These are phyloP conservation scores for Pelargonium citronellum DNA, from an alignment of 441 rosid species.

Conservation along the genomic window DNA sequence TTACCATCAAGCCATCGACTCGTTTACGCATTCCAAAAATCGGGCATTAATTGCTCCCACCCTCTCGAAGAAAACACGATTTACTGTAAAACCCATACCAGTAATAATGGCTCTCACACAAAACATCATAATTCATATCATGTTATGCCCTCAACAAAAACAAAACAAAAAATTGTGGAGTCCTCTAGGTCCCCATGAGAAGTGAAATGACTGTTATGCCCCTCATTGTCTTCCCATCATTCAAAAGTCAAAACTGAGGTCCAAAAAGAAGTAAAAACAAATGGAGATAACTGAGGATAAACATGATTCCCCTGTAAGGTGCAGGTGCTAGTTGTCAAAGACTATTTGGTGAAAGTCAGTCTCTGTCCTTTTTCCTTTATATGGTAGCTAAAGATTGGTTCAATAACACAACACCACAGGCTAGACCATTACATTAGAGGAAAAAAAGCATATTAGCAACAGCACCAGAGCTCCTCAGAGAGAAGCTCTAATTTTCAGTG, in stretches of 20 bases:
- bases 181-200: conserved; percentile 20
- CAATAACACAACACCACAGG: conserved; percentile 23
- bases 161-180: too few species aligned
- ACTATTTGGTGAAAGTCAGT: conserved; percentile 29
- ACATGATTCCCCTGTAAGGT: conserved; percentile 37
- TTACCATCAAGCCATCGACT: too few species aligned
- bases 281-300: not conserved
- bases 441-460: too few species aligned
- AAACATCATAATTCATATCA: too few species aligned
- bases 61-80: conserved; percentile 27
- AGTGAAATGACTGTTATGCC: conserved; percentile 28
- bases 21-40: too few species aligned
- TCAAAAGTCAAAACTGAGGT: too few species aligned
- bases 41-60: conserved; percentile 26
- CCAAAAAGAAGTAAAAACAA: too few species aligned
- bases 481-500: conserved; percentile 55
- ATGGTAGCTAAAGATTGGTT: conserved; percentile 26
- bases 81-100: conserved; percentile 23
- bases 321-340: conserved; percentile 30
- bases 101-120: conserved; percentile 27
- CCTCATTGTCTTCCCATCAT: not conserved
- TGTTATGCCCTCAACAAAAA: too few species aligned
- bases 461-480: too few species aligned
- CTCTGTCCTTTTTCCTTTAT: conserved; percentile 25
- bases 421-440: not conserved